Percentiles rank a stretch among this genome's conserved stretches.
Evolutionary conservation across 2,329 filamentous ascomycete species (phyloP).

Genomic region (Salinomyces thailandicus): DNA sequence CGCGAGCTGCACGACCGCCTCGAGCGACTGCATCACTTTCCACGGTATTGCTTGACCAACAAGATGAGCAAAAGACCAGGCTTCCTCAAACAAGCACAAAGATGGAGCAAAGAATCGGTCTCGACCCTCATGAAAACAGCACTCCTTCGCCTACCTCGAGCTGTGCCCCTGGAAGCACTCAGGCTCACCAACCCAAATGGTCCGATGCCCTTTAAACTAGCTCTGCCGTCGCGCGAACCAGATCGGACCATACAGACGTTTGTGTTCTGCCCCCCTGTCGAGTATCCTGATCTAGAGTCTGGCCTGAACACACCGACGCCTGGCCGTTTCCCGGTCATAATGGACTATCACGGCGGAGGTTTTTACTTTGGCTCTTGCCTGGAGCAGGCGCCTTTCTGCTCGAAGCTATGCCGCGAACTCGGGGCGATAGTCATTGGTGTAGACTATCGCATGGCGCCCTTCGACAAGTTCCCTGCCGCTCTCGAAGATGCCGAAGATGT

Average conservation of each 20-base stretch:
- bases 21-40: too few species aligned
- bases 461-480: constrained; percentile 38
- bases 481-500: constrained; percentile 40
- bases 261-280: constrained; percentile 31
- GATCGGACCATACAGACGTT: constrained; percentile 30
- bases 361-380: constrained; percentile 35
- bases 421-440: constrained; percentile 36
- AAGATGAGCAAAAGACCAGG: neutral
- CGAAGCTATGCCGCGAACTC: constrained; percentile 35
- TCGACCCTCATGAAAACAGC: constrained; percentile 11
- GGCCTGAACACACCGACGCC: constrained; percentile 12
- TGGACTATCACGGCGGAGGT: constrained; percentile 36
- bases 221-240: constrained; percentile 30
- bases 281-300: constrained; percentile 14
- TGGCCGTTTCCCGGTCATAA: constrained; percentile 26
- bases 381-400: constrained; percentile 38
- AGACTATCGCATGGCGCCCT: constrained; percentile 39
- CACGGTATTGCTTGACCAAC: too few species aligned
- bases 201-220: constrained; percentile 33
- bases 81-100: constrained; percentile 2
- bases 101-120: constrained; percentile 5
- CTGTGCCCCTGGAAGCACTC: constrained; percentile 7
- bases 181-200: constrained; percentile 29
- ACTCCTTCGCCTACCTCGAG: constrained; percentile 6
- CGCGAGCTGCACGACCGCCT: too few species aligned